A percentile compares a stretch with the other conserved stretches of the same genome.
phyloP scores from a whole-genome alignment of 2,329 filamentous ascomycete genomes.

The Trichoderma arundinaceum region DNA sequence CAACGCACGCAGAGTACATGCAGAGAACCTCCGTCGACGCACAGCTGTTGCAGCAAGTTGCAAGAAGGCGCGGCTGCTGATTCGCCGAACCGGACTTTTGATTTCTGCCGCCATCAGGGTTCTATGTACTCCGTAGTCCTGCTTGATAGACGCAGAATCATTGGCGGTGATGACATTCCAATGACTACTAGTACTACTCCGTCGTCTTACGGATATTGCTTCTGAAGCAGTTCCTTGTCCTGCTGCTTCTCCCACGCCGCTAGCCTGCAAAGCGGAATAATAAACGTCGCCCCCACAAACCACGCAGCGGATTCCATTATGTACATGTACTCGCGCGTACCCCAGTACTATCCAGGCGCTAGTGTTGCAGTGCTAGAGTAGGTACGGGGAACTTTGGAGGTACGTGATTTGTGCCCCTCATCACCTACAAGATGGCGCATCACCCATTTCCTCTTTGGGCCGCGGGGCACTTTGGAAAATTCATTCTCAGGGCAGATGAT shows the following conservation, averaged over 20 bases:
- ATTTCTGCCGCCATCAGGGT: conserved; percentile 5
- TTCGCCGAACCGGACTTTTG: neutral
- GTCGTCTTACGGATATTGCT: neutral
- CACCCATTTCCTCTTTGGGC: conserved; percentile 16
- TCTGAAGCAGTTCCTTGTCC: neutral
- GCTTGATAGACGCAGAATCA: no score
- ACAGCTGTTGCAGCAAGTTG: no score
- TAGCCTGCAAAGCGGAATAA: neutral
- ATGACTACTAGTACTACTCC: neutral
- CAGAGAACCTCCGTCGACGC: neutral
- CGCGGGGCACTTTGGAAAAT: conserved; percentile 9
- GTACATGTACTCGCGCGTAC: neutral
- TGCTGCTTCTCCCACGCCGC: conserved; percentile 7
- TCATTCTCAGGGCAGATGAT: no score
- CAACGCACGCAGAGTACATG: neutral
- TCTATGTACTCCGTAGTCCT: neutral
- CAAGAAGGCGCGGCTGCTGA: no score
- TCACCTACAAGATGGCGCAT: conserved; percentile 12
- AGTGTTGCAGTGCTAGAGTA: neutral
- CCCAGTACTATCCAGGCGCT: neutral
- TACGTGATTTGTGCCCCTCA: conserved; percentile 26
- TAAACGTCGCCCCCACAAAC: neutral
- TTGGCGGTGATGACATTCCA: no score
- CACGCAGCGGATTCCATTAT: no score
- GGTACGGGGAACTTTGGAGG: neutral